Base-by-base conservation (phyloP, 1,139 yeast species). In the Pichia sp. region DNA sequence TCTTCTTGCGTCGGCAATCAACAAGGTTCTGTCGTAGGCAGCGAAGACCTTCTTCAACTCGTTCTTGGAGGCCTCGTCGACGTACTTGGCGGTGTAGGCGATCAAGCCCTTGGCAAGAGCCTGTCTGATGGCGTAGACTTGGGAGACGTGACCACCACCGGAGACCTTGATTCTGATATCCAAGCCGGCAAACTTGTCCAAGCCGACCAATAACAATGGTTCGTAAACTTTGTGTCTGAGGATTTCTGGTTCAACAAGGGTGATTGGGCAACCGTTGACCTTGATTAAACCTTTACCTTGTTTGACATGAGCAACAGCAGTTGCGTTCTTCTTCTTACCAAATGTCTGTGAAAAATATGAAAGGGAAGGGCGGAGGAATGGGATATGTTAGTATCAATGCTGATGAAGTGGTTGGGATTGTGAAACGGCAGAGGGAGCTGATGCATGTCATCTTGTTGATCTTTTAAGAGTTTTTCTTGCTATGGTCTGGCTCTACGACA, bases 131-230 rank as follows among this genome's bases (percentile, higher is more conserved):
- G 99, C 99, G 84, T 92, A 92, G 68, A 93, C 96, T 84, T 93
- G 99, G 66, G 98, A 92, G 70, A 92, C 97, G 87, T 93, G 99
- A 83, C 99, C 99, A 90, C 99, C 99, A 80, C 99, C 99, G 75
- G 96, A 84, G 74, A 93, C 99, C 80, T 93, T 87, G 75, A 95
- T 95, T 84, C 98, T 92, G 82, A 93, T 89, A 80, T 93, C 99
- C 72, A 93, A 87, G 84, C 86, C 86, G 79, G 96, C 95, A 82
- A 90, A 93, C 82, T 93, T 93, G 85, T 95, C 99, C 75, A 93
- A 86, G 74, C 99, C 99, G 74, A 90, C 98, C 76, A 93, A 81
- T 76, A 95, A 85, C 75, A 93, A 85, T 77, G 99, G 98, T 84
- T 93, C 99, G 92, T 92, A 93, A 70, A 93, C 98, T 85, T 93